Base-by-base conservation (phyloP, 2,329 filamentous ascomycete species). In the Fusarium solani-melongenae region DNA sequence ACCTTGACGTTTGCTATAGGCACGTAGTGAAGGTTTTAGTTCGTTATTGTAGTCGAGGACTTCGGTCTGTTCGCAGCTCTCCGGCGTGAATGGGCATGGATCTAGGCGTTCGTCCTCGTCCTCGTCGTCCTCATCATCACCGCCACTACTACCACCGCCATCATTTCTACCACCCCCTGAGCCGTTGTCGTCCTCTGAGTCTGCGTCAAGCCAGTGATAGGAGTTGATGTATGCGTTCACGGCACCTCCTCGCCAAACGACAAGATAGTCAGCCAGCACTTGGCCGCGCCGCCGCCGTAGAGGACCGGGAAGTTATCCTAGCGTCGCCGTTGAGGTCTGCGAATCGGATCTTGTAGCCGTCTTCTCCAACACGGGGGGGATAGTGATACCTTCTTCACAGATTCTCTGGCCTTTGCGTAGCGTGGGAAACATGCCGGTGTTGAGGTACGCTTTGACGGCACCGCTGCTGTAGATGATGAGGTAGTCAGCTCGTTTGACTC, bases 151-250 rank as follows among this genome's bases (percentile, higher is more conserved):
- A 22, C 12, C 39, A 22, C 11, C 20, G 11, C 20, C 39, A 14
- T 11, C 20, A 44, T n/a, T 11, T 4, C 3, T 6, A 22, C 12
- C 39, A 22, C 11, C 20, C 11, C 39, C 6, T 14, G 20, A 22
- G 12, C 39, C 39, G 20, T 8, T 14, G 6, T 44, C 41, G 7
- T 24, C 38, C 11, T 5, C 41, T 5, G 0, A 12, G 20, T 44
- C 41, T 12, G 4, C 6, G 20, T 39, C 38, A 2, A 44, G 39
- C 6, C 39, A 44, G 20, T 24, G 39, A 24, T 24, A 15, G 3
- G 12, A 24, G 46, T 61, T 70, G 51, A 70, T 66, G 6, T 57
- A 70, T 3, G 59, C 53, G 14, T 66, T 53, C 53, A 70, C 15
- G 3, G 17, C 24, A 3, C 67, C 67, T 3, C 53, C 58, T 10